Evolutionary conservation across 768 basidiomycete species (phyloP), one percentile per base, ranked within the genome.

Genomic region (Lactarius tabidus): DNA sequence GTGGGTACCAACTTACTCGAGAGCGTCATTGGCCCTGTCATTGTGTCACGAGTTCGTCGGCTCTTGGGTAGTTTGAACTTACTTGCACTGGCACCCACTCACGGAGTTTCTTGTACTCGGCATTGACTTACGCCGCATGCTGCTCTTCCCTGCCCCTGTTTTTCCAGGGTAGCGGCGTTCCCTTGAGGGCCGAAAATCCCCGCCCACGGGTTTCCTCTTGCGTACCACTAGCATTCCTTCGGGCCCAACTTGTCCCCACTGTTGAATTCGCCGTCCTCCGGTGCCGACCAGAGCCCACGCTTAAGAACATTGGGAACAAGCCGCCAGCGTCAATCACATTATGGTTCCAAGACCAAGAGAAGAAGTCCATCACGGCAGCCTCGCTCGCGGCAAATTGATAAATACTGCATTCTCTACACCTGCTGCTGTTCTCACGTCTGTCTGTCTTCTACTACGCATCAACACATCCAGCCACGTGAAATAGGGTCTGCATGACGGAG

Each of bases 131-230:
- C 12, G n/a, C 38, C 48, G 18, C 33, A 26, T 0, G 7, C 28
- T 8, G 8, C 52, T 29, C 43, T 39, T 17, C 63, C 51, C 45
- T 10, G 39, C 31, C 48, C 60, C 60, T 52, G 45, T 23, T 31
- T 62, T 66, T 53, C 65, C 65, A 62, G 65, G 65, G 53, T 53
- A 20, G 36, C 65, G 65, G 65, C 61, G 31, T 66, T 59, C 61
- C 51, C 60, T 48, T 62, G 60, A 39, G 52, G 51, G 39, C 60
- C 65, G 56, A 51, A 58, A 43, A 17, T 33, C 26, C 35, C 38
- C 56, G 48, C 15, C 18, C 23, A 35, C 33, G 38, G 41, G 41
- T 17, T 12, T 35, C 18, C 26, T 35, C 12, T n/a, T 54, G 23
- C 51, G 57, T 59, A 53, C 39, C 61, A 52, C 52, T 58, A 23